Percentiles rank a stretch among this genome's conserved stretches.
phyloP scores from a whole-genome alignment of 2,329 filamentous ascomycete genomes.

The Magnaporthales sp. region DNA sequence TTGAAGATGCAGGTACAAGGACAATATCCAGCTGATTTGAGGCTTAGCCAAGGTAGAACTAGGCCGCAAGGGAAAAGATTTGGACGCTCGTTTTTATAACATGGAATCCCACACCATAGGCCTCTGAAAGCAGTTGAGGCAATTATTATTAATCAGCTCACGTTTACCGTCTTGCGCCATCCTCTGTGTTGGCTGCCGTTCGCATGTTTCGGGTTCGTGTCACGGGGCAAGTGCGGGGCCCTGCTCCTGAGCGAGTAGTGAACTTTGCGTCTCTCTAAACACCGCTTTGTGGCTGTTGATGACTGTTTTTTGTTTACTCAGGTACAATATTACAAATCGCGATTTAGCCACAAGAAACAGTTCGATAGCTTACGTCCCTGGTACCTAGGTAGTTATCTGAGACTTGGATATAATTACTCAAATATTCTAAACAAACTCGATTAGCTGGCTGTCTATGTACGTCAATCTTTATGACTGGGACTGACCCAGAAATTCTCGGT shows the following conservation, averaged over 20 bases:
- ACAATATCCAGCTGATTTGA: background rate
- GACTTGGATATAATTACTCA: too few species aligned
- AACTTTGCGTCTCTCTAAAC: background rate
- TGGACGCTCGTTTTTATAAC: background rate
- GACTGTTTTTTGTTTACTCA: background rate
- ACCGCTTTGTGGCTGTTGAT: background rate
- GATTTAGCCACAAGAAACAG: background rate
- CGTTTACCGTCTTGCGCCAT: background rate
- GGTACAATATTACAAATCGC: background rate
- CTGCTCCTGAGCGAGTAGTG: background rate
- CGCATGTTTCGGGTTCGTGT: background rate
- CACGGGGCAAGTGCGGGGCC: background rate
- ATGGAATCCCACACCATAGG: background rate
- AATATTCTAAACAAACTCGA: background rate
- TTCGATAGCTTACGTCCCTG: too few species aligned
- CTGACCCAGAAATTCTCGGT: background rate
- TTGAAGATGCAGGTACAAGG: background rate
- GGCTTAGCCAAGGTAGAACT: background rate
- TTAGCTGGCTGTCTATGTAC: background rate
- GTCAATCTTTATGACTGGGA: background rate
- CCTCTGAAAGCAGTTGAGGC: background rate
- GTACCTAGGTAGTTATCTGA: too few species aligned
- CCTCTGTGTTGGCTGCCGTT: background rate
- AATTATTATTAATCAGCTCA: constrained; percentile 5
- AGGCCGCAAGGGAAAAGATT: background rate